Evolutionary conservation across 805 yeast genomes (phyloP), one percentile per base, ranked within the genome.

Genomic region (Yarrowia porcina): DNA sequence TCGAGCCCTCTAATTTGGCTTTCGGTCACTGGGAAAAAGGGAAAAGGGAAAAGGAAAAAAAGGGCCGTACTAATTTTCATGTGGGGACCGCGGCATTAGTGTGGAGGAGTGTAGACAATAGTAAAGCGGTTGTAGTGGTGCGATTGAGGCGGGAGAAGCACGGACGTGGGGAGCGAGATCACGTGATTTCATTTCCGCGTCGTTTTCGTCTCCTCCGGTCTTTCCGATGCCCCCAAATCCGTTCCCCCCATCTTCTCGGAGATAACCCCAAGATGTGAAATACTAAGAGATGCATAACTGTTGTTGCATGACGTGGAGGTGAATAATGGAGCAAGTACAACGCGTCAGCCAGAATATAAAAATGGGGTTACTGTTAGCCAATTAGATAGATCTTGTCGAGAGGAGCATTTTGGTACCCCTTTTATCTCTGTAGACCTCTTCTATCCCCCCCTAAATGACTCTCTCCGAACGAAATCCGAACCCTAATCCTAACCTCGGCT

Each of bases 401-500:
- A n/a, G n/a, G n/a, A n/a, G n/a, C n/a, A n/a, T n/a, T n/a, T n/a
- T n/a, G n/a, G n/a, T n/a, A n/a, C n/a, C n/a, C n/a, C n/a, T n/a
- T n/a, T n/a, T n/a, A n/a, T n/a, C n/a, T n/a, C n/a, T n/a, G n/a
- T n/a, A n/a, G n/a, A n/a, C n/a, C n/a, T n/a, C n/a, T n/a, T n/a
- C n/a, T n/a, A n/a, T n/a, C n/a, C n/a, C n/a, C n/a, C n/a, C n/a
- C n/a, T n/a, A n/a, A n/a, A n/a, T n/a, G n/a, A n/a, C n/a, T n/a
- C n/a, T n/a, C n/a, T 5, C 39, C 39, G 30, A 32, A 25, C 4
- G 20, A 28, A 28, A 28, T 28, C 56, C 39, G 39, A 52, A 52
- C 59, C 44, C 59, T 52, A 52, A 52, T 35, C 44, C 59, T 21
- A 52, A 36, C 59, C 59, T 52, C 59, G 59, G 59, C 59, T 52